These are phyloP conservation scores for Aspergillus hortae DNA, from an alignment of 2,329 filamentous ascomycete genomes.

Conservation along the genomic window DNA sequence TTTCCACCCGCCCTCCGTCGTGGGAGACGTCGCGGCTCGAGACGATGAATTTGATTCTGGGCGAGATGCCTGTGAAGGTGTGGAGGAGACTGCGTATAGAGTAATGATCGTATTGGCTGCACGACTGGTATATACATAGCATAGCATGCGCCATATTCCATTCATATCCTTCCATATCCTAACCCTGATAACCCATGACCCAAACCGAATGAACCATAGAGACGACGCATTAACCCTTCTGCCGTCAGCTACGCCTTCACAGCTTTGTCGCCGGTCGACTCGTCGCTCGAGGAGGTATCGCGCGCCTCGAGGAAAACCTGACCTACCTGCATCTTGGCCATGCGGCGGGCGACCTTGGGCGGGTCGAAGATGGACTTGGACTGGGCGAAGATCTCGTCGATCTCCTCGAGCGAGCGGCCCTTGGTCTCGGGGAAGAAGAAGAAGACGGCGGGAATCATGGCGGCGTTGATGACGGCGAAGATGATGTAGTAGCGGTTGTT, in stretches of 20 bases:
- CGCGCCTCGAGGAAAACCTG: too few species aligned
- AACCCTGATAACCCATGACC: too few species aligned
- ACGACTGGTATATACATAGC: background rate
- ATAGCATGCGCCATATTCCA: too few species aligned
- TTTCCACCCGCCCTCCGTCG: conserved; percentile 41
- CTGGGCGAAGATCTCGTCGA: conserved; percentile 38
- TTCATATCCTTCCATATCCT: too few species aligned
- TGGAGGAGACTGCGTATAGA: conserved; percentile 15
- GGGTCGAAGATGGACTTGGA: conserved; percentile 28
- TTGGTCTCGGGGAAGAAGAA: conserved; percentile 40
- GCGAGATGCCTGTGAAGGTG: conserved; percentile 30
- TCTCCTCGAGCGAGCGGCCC: conserved; percentile 35
- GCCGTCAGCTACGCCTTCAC: too few species aligned
- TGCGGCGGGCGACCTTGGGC: conserved; percentile 18
- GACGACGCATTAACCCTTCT: too few species aligned
- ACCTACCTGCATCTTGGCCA: conserved; percentile 12
- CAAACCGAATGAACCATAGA: too few species aligned
- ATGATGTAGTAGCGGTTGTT: conserved; percentile 47
- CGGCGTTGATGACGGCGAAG: conserved; percentile 37
- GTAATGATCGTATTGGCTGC: background rate
- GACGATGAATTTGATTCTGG: conserved; percentile 30
- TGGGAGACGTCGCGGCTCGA: conserved; percentile 27
- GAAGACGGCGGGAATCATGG: conserved; percentile 32
- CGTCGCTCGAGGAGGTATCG: too few species aligned
- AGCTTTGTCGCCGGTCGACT: too few species aligned